Base-by-base conservation (phyloP, 495 filamentous ascomycete species). In the Neurospora sp. region DNA sequence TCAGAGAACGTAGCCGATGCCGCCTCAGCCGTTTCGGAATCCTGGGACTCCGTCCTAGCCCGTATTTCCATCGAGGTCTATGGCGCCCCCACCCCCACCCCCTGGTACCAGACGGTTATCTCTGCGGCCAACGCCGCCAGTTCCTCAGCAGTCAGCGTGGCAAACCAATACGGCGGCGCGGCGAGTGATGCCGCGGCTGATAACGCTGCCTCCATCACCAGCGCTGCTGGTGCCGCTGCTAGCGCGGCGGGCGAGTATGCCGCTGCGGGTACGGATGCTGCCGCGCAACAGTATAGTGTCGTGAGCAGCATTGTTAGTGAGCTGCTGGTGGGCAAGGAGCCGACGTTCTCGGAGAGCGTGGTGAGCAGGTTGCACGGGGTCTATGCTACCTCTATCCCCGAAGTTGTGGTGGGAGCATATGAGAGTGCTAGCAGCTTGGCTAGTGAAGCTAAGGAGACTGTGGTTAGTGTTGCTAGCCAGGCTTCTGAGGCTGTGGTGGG, bases 291-390 rank as follows among this genome's bases (percentile, higher is more conserved):
- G 70, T 94, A 91, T 73, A 86, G 87, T 9, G 90, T 86, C n/a
- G 83, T 96, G 3, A 87, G 90, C 76, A 87, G 84, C 27, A 83
- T 97, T 1, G 86, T 97, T 16, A 90, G 90, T 14, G 93, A 97
- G 76, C 82, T 97, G 3, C 82, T 97, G 37, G 78, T 83, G 65
- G 94, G 92, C 35, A 92, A 90, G 80, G 92, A 97, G 78, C 91
- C 93, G 6, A 87, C 89, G 16, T 97, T 93, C 76, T 93, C 91
- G 0, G 93, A 97, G 74, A 92, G 90, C 72, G 90, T 94, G 0
- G 87, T 94, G 83, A 89, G 83, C 71, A 87, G 90, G 20, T 22
- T 22, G 20, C 20, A 22, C 20, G 88, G 87, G 3, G 92, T 89
- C 0, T 89, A 89, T 65, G 77, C 79, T 0, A 81, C 79, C 0